Percentiles rank a stretch among this genome's conserved stretches.
These are phyloP conservation scores for Allantophomopsis lycopodina DNA, from an alignment of 2,329 filamentous ascomycete genomes.

Conservation along the genomic window DNA sequence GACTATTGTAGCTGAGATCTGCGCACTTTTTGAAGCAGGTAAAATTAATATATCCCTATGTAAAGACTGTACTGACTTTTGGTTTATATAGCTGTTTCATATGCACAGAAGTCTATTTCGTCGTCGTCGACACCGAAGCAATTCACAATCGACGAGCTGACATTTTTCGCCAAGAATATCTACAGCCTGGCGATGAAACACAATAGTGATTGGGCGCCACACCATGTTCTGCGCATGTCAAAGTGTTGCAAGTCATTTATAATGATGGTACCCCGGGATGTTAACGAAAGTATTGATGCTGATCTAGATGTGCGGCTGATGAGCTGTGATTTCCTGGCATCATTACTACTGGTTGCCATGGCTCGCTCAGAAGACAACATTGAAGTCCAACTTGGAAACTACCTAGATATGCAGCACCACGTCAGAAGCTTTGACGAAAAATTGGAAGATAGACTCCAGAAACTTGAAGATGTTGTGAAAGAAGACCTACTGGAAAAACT, in stretches of 20 bases:
- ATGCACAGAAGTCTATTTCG: conserved; percentile 19
- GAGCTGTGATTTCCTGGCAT: conserved; percentile 57
- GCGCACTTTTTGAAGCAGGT: conserved; percentile 37
- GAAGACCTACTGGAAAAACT: conserved; percentile 47
- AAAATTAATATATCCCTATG: conserved; percentile 2
- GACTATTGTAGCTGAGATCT: conserved; percentile 30
- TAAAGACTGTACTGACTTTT: no score
- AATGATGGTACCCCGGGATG: conserved; percentile 32
- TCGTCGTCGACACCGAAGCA: conserved; percentile 3
- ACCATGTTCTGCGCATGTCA: conserved; percentile 40
- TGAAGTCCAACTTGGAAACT: conserved; percentile 42
- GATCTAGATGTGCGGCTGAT: conserved; percentile 46
- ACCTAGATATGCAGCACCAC: conserved; percentile 45
- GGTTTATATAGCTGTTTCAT: conserved; percentile 7
- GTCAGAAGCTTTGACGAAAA: conserved; percentile 40
- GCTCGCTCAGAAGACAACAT: conserved; percentile 35
- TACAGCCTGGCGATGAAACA: conserved; percentile 65
- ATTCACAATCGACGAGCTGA: conserved; percentile 53
- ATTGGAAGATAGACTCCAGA: conserved; percentile 24
- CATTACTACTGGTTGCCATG: conserved; percentile 33
- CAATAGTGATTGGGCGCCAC: conserved; percentile 37
- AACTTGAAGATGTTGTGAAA: conserved; percentile 27
- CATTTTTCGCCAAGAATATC: conserved; percentile 74
- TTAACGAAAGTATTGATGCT: conserved; percentile 23
- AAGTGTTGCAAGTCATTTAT: conserved; percentile 36